These are phyloP conservation scores for Cinchona pubescens DNA, from an alignment of 257 asterid genomes.

Conservation along the genomic window DNA sequence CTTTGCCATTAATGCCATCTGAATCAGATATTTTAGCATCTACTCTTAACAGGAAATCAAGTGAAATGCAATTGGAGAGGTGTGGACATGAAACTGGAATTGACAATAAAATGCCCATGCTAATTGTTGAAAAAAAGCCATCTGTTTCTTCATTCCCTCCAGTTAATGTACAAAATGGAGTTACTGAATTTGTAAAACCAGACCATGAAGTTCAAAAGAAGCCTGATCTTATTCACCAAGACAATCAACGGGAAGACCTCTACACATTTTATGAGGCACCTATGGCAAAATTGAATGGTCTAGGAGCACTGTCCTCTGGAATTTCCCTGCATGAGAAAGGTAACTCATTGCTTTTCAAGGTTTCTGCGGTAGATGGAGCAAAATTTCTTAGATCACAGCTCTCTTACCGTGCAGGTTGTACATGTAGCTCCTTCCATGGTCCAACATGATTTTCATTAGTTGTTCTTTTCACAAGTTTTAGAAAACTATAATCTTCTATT, in stretches of 20 bases:
- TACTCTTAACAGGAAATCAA: slow-evolving; percentile 28
- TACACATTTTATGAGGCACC: slow-evolving; percentile 62
- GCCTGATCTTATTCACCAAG: slow-evolving; percentile 37
- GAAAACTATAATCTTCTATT: background rate
- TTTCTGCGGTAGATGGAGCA: slow-evolving; percentile 35
- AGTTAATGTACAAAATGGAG: slow-evolving; percentile 29
- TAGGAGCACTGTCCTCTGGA: slow-evolving; percentile 41
- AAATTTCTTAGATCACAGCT: slow-evolving; percentile 20
- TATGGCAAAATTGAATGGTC: slow-evolving; percentile 42
- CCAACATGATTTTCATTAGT: slow-evolving; percentile 9
- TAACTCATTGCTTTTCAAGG: slow-evolving; percentile 29
- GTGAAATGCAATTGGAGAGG: slow-evolving; percentile 36
- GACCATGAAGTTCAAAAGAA: slow-evolving; percentile 29
- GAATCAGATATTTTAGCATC: slow-evolving; percentile 26
- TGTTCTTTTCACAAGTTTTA: slow-evolving; percentile 4
- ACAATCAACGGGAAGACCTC: slow-evolving; percentile 54
- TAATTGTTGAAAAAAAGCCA: slow-evolving; percentile 30
- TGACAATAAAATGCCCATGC: slow-evolving; percentile 31
- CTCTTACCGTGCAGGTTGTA: slow-evolving; percentile 45
- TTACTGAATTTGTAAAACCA: slow-evolving; percentile 29
- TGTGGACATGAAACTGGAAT: slow-evolving; percentile 31
- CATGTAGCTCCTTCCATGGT: slow-evolving; percentile 12
- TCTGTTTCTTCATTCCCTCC: slow-evolving; percentile 31
- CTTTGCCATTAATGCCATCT: slow-evolving; percentile 24
- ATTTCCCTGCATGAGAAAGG: slow-evolving; percentile 40